These are phyloP conservation scores for Agaricus subrufescens DNA, from an alignment of 768 basidiomycete species.

Conservation along the genomic window DNA sequence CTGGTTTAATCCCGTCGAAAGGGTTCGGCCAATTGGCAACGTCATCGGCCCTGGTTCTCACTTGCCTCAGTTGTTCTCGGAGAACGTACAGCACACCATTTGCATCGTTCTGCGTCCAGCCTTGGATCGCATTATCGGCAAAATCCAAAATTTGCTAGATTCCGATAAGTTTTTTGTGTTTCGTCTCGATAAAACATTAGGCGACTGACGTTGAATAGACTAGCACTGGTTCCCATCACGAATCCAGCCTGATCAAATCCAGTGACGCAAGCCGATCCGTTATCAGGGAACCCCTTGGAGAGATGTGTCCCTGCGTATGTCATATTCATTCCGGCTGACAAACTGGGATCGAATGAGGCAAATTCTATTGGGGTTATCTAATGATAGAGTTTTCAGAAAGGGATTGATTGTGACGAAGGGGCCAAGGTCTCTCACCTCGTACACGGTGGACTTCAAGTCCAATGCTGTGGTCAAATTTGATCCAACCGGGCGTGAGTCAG, in stretches of 20 bases:
- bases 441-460: slow-evolving; percentile 42
- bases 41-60: slow-evolving; percentile 49
- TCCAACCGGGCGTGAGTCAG: slow-evolving; percentile 47
- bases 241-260: slow-evolving; percentile 75
- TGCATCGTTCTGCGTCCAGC: slow-evolving; percentile 31
- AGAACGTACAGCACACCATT: slow-evolving; percentile 45
- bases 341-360: slow-evolving; percentile 68
- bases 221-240: slow-evolving; percentile 72
- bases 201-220: slow-evolving; percentile 52
- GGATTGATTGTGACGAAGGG: neutral
- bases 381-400: neutral
- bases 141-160: slow-evolving; percentile 46
- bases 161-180: neutral
- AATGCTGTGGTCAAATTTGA: slow-evolving; percentile 37
- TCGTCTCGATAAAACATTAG: neutral
- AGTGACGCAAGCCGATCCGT: slow-evolving; percentile 57
- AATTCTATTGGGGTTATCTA: slow-evolving; percentile 63
- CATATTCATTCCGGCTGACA: slow-evolving; percentile 67
- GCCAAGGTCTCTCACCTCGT: slow-evolving; percentile 40
- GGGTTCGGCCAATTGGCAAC: slow-evolving; percentile 70
- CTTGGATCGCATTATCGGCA: slow-evolving; percentile 33
- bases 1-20: slow-evolving; percentile 44
- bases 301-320: slow-evolving; percentile 63
- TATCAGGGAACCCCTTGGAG: slow-evolving; percentile 48
- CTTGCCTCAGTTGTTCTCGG: slow-evolving; percentile 37